A percentile compares a stretch with the other conserved stretches of the same genome.
Evolutionary conservation across 129 eudicot species (phyloP).

Genomic region (Artemisia annua): DNA sequence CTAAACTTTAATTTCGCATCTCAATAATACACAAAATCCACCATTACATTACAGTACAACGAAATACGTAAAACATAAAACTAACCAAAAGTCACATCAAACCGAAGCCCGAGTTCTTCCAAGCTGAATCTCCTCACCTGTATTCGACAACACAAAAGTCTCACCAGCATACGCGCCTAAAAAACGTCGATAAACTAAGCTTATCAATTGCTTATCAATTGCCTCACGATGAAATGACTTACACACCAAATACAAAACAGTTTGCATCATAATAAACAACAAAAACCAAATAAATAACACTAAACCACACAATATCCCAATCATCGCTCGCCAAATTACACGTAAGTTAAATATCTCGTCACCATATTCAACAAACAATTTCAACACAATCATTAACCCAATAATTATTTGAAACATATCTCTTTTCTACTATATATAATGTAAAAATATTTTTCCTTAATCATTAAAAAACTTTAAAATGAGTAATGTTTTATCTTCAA

Average conservation of each 20-base stretch:
- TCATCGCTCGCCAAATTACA: conserved; percentile 33
- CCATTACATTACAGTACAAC: conserved; percentile 3
- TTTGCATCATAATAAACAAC: conserved; percentile 30
- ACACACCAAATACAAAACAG: conserved; percentile 35
- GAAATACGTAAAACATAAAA: not conserved
- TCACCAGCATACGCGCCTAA: conserved; percentile 27
- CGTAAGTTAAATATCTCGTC: not conserved
- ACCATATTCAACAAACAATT: conserved; percentile 17
- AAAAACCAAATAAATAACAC: conserved; percentile 17
- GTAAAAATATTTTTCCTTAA: too few species aligned
- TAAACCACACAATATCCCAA: conserved; percentile 14
- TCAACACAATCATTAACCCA: too few species aligned
- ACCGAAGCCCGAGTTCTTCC: conserved; percentile 18
- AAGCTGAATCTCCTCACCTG: conserved; percentile 37
- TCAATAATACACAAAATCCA: not conserved
- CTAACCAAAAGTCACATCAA: not conserved
- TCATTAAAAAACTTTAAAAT: too few species aligned
- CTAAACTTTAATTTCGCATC: too few species aligned
- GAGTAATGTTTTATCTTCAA: too few species aligned
- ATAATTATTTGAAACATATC: too few species aligned
- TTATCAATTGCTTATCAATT: too few species aligned
- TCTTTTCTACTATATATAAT: too few species aligned
- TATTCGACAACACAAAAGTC: conserved; percentile 16
- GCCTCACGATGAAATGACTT: conserved; percentile 39
- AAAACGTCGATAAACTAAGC: conserved; percentile 30